Percentiles rank a stretch among this genome's conserved stretches.
Evolutionary conservation across 257 asterid genomes (phyloP).

Genomic region (Nemophila menziesii): DNA sequence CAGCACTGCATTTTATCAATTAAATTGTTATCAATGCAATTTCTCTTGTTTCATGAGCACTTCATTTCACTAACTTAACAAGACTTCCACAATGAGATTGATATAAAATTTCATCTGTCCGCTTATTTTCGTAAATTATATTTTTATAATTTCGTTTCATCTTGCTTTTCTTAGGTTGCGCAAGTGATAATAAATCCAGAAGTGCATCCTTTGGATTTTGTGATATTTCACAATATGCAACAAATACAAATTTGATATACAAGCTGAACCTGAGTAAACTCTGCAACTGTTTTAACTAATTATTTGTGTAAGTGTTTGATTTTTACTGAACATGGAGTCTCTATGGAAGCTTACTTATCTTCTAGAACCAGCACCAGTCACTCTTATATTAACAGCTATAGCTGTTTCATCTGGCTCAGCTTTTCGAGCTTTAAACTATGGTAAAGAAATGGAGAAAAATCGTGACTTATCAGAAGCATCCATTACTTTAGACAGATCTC

Average conservation of each 20-base stretch:
- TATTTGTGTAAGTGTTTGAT: conserved; percentile 4
- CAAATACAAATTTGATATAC: background rate
- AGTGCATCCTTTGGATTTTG: background rate
- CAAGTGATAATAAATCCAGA: background rate
- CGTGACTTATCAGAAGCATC: conserved; percentile 82
- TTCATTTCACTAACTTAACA: background rate
- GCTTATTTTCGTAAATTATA: too few relatives aligned
- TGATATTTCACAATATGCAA: background rate
- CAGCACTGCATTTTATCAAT: too few relatives aligned
- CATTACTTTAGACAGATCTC: conserved; percentile 82
- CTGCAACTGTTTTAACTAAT: background rate
- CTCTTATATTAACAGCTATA: conserved; percentile 71
- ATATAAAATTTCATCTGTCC: background rate
- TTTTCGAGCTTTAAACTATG: conserved; percentile 67
- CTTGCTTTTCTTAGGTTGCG: background rate
- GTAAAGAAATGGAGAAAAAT: conserved; percentile 90
- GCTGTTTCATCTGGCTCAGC: conserved; percentile 81
- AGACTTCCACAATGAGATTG: too few relatives aligned
- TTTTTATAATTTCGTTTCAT: too few relatives aligned
- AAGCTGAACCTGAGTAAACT: background rate
- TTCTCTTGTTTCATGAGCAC: background rate
- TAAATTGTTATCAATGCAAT: too few relatives aligned
- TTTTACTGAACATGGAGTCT: conserved; percentile 44
- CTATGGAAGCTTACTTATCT: conserved; percentile 61
- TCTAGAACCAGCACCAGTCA: conserved; percentile 69